Evolutionary conservation across 1,139 yeast genomes (phyloP), one percentile per base, ranked within the genome.

Genomic region (Fermentozyma sake): DNA sequence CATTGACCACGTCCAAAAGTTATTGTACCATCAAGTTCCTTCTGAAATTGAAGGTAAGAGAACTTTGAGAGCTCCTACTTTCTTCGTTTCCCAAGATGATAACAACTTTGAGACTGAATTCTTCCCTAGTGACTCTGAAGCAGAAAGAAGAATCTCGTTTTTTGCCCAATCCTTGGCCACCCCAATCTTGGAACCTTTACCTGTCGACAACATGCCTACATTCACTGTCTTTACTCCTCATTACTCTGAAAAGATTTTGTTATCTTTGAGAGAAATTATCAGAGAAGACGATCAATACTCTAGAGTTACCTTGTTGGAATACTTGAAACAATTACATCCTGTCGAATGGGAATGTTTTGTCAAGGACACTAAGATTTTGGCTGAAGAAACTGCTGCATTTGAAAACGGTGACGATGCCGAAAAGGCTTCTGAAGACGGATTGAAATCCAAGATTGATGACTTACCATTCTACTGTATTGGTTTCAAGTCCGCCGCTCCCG

Each of bases 271-370:
- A 63, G 98, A 91, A 67, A 91, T 91, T 62, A 91, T 91, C 53
- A 86, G 97, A 61, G 98, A 91, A 67, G 98, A 91, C 58, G 97
- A 93, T 60, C 97, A 91, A 65, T 89, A 85, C 61, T 86, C 98
- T 16, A 83, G 97, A 64, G 97, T 91, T 38, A 91, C 98, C 12
- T 69, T 91, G 46, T 74, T 91, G 58, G 98, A 91, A 68, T 91
- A 91, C 60, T 77, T 91, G 71, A 91, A 91, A 64, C 98, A 91
- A 68, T 74, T 91, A 51, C 97, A 91, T 58, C 97, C 97, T 28
- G 94, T 91, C 42, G 98, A 91, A 68, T 91, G 98, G 98, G 98
- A 91, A 47, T 89, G 97, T 64, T 91, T 91, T 50, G 98, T 91
- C 41, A 91, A 91, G 68, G 98, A 91, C 61, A 91, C 98, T 35